These are phyloP conservation scores for Globisporangium canariense DNA, from an alignment of 352 stramenopile species.

Conservation along the genomic window DNA sequence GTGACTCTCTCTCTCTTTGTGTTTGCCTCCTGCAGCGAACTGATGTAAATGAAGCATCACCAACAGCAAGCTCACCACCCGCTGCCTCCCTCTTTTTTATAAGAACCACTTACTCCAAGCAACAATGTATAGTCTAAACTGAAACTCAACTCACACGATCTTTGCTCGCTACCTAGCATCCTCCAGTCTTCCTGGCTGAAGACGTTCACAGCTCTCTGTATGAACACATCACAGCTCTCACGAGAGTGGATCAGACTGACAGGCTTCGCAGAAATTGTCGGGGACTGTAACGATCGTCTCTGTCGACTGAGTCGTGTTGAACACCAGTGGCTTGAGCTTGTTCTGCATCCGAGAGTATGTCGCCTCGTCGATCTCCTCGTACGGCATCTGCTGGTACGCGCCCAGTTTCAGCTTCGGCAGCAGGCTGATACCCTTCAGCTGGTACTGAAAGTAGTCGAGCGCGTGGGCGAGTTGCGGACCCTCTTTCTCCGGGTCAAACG, in stretches of 20 bases:
- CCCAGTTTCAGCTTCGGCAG: constrained; percentile 77
- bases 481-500: constrained; percentile 89
- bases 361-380: constrained; percentile 84
- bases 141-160: neutral
- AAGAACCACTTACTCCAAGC: neutral
- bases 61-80: neutral
- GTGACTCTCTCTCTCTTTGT: constrained; percentile 21
- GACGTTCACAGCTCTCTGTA: neutral
- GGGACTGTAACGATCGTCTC: constrained; percentile 36
- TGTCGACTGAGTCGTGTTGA: constrained; percentile 34
- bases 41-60: constrained; percentile 45
- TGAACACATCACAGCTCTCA: neutral
- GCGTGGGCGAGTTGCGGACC: constrained; percentile 70
- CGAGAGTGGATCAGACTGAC: constrained; percentile 16
- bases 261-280: constrained; percentile 61
- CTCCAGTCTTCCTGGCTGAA: neutral
- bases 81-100: constrained; percentile 4
- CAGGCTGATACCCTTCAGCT: constrained; percentile 92
- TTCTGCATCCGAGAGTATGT: constrained; percentile 56
- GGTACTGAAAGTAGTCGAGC: constrained; percentile 92
- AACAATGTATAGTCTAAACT: constrained; percentile 12
- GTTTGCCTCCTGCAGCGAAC: constrained; percentile 46
- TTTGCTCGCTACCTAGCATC: neutral
- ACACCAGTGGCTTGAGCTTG: constrained; percentile 37
- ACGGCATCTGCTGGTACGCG: constrained; percentile 90